Evolutionary conservation across 768 basidiomycete species (phyloP).

Genomic region (Psilocybe tampanensis): DNA sequence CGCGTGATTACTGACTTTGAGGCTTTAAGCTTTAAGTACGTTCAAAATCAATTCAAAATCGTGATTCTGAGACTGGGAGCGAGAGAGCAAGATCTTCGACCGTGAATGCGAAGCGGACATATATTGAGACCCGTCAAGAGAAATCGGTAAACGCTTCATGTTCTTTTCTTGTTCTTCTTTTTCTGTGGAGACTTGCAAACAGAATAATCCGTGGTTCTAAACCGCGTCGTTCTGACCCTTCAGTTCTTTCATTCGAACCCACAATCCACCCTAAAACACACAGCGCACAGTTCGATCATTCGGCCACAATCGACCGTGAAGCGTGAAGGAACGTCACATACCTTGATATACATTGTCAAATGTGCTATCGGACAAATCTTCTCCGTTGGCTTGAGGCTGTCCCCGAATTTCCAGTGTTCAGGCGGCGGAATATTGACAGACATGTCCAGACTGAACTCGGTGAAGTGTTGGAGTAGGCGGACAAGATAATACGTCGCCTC

Average conservation of each 20-base stretch:
- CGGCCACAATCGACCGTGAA: neutral
- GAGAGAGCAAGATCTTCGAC: too few species aligned
- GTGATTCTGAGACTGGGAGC: too few species aligned
- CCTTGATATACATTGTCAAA: constrained; percentile 42
- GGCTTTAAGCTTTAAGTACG: too few species aligned
- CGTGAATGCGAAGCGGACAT: too few species aligned
- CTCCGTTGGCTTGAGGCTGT: constrained; percentile 33
- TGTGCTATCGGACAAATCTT: constrained; percentile 35
- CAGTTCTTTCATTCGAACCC: constrained; percentile 35
- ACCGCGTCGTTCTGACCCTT: neutral
- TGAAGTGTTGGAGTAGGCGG: constrained; percentile 52
- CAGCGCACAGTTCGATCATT: too few species aligned
- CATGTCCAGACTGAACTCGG: constrained; percentile 40
- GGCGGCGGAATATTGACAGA: constrained; percentile 34
- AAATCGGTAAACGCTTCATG: too few species aligned
- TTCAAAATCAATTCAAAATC: too few species aligned
- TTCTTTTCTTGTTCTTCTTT: too few species aligned
- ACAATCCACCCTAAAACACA: constrained; percentile 41
- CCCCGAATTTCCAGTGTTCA: constrained; percentile 34
- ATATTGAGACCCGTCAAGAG: too few species aligned
- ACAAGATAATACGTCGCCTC: constrained; percentile 52
- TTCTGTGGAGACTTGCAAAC: too few species aligned
- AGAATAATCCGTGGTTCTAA: too few species aligned
- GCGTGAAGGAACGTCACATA: constrained; percentile 23
- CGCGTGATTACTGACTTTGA: too few species aligned